phyloP scores from a whole-genome alignment of 768 basidiomycete species.

The Pisolithus tinctorius region DNA sequence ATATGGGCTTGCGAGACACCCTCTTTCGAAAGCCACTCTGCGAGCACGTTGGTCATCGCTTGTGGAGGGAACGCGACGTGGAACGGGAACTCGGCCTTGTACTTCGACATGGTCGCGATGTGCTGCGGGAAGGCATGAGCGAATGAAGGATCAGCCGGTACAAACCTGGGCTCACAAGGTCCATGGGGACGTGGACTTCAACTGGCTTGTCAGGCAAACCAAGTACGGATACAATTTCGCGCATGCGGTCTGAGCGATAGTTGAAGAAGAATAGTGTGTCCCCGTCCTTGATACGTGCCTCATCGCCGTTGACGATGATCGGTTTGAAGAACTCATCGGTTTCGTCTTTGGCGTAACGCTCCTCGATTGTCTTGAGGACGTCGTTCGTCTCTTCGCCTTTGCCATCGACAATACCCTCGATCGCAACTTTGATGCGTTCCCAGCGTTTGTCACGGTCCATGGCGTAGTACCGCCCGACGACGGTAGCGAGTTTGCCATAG shows the following conservation, averaged over 20 bases:
- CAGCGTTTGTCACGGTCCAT: constrained; percentile 98
- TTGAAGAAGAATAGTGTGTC: constrained; percentile 97
- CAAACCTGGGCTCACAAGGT: constrained; percentile 50
- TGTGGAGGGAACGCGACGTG: constrained; percentile 89
- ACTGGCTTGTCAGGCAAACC: constrained; percentile 80
- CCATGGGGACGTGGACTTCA: constrained; percentile 73
- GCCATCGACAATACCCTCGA: constrained; percentile 78
- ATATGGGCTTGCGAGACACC: constrained; percentile 84
- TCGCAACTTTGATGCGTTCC: constrained; percentile 87
- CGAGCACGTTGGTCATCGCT: constrained; percentile 88
- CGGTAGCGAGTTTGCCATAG: constrained; percentile 76
- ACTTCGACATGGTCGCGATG: constrained; percentile 91
- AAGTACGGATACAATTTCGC: constrained; percentile 79
- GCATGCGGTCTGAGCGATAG: constrained; percentile 95
- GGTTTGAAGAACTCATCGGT: constrained; percentile 97
- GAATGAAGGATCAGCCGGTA: neutral
- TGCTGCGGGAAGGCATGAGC: constrained; percentile 33
- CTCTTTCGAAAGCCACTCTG: constrained; percentile 81
- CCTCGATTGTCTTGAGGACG: constrained; percentile 58
- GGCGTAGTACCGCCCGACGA: constrained; percentile 89
- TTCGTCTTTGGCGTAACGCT: constrained; percentile 75
- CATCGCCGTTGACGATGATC: constrained; percentile 76
- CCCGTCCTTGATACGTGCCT: constrained; percentile 74
- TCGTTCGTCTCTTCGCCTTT: constrained; percentile 50
- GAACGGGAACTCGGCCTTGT: constrained; percentile 90